These are phyloP conservation scores for Trametes gibbosa DNA, from an alignment of 768 basidiomycete species.

Conservation along the genomic window DNA sequence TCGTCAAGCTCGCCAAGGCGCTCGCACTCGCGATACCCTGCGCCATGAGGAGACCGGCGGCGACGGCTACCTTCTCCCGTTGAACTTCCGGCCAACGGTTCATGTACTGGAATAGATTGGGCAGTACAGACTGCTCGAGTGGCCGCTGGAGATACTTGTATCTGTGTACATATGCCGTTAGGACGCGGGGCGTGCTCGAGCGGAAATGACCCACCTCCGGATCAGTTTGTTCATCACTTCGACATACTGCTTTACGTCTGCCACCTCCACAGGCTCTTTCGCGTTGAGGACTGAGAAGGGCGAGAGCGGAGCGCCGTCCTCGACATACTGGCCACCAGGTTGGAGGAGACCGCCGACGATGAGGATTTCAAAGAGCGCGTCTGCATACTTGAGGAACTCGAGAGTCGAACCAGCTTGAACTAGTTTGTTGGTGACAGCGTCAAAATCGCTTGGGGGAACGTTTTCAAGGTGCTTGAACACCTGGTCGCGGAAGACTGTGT, in stretches of 20 bases:
- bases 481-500: constrained; percentile 92
- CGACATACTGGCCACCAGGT: constrained; percentile 90
- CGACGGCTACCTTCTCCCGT: constrained; percentile 80
- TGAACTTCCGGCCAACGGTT: constrained; percentile 77
- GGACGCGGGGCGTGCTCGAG: background rate
- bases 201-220: constrained; percentile 58
- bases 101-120: constrained; percentile 83
- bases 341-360: constrained; percentile 95
- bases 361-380: constrained; percentile 93
- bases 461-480: constrained; percentile 90
- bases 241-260: constrained; percentile 89
- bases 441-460: constrained; percentile 76
- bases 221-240: constrained; percentile 96
- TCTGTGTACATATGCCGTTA: constrained; percentile 40
- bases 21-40: constrained; percentile 78
- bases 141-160: constrained; percentile 99
- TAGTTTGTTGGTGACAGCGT: constrained; percentile 77
- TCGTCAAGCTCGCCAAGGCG: constrained; percentile 79
- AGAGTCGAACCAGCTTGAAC: constrained; percentile 89
- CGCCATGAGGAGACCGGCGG: constrained; percentile 78
- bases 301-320: constrained; percentile 79
- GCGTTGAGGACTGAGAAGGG: constrained; percentile 88
- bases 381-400: constrained; percentile 97
- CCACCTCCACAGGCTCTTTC: constrained; percentile 72
- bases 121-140: constrained; percentile 82